Base-by-base conservation (phyloP, 345 rosid genomes). In the Eucalyptus albens region DNA sequence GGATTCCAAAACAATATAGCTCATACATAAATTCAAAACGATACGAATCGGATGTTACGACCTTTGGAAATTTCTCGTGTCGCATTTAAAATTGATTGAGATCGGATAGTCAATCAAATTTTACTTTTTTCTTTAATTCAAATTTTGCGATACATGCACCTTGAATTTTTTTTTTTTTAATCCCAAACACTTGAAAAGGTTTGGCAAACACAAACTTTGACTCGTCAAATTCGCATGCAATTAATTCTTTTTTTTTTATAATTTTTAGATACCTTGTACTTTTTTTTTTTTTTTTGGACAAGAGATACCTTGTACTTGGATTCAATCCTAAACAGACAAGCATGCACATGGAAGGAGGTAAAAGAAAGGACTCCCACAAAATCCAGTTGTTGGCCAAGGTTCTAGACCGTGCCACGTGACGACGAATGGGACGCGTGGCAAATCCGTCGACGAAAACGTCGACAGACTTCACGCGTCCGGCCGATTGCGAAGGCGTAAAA, bases 71-170 rank as follows among this genome's bases (percentile, higher is more conserved):
- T 15, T 67, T 67, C 80, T 67, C 3, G 1, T 6, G 6, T 31
- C 6, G 11, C 22, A 31, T 67, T 67, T 8, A 8, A 67, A 67
- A n/a, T 31, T 31, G 3, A 67, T 67, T 67, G 16, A 15, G 3
- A 8, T 17, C 1, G 2, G 1, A 15, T 15, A 15, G 11, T 31
- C 11, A 16, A 7, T n/a, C 0, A 0, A 8, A 4, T 15, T 8
- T 67, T 67, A 31, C 22, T 8, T 4, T n/a, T n/a, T 67, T 4
- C 2, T 3, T 31, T 15, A 67, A 67, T 67, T 67, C 3, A n/a
- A 0, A 67, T 67, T 31, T 16, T 31, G 6, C 2, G 6, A 67
- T 67, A 15, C 40, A 31, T 27, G 31, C 40, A 67, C 80, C 37
- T 4, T 15, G 40, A 15, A 8, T 67, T 31, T 67, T 15, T 29